Conservation (phyloP, 1,139 yeast species). For the Blastobotrys apis region DNA sequence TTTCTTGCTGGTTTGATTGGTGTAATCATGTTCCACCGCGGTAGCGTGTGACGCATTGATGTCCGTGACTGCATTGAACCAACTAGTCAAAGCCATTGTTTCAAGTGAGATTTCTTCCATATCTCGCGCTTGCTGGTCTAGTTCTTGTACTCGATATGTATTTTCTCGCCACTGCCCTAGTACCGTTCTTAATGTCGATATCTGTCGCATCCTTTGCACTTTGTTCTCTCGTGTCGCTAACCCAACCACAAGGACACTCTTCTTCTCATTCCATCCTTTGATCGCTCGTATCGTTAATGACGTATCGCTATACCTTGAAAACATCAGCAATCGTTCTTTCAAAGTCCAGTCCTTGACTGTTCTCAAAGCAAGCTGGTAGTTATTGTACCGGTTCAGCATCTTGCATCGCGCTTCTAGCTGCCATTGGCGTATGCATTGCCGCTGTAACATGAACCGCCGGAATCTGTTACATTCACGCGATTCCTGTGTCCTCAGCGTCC, state of each 20-base stretch:
- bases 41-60: constrained; percentile 4
- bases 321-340: constrained; percentile 17
- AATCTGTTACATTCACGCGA: constrained; percentile 22
- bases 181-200: too few species aligned
- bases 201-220: too few species aligned
- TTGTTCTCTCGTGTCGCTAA: too few species aligned
- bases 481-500: constrained; percentile 20
- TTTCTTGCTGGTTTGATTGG: background rate
- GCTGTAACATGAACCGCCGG: constrained; percentile 19
- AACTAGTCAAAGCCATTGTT: background rate
- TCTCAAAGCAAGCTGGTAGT: constrained; percentile 11
- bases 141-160: too few species aligned
- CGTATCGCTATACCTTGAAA: constrained; percentile 17
- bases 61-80: background rate
- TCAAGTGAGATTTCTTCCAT: background rate
- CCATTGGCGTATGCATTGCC: constrained; percentile 20
- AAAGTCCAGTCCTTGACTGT: constrained; percentile 21
- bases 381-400: background rate
- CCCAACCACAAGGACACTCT: background rate
- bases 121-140: too few species aligned
- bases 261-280: background rate
- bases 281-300: background rate
- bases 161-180: too few species aligned
- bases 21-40: constrained; percentile 13
- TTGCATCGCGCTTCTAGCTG: constrained; percentile 14